Evolutionary conservation across 2,329 filamentous ascomycete genomes (phyloP).

Genomic region (Aspergillus spinulosporus): DNA sequence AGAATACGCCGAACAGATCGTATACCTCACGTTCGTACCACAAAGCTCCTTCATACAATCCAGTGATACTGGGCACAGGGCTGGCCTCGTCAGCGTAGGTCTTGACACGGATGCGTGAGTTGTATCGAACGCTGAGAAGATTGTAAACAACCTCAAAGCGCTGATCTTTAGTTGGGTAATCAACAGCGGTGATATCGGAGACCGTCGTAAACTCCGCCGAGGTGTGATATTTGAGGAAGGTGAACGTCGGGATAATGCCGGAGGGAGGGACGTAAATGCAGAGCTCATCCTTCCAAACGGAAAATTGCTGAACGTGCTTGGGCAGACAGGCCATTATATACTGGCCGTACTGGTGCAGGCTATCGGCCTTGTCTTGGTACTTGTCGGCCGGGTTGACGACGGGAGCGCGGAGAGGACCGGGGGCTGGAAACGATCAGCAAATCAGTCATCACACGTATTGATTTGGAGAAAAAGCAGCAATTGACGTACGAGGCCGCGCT

Average conservation of each 20-base stretch:
- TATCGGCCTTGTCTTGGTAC: conserved; percentile 80
- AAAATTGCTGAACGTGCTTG: conserved; percentile 99
- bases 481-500: conserved; percentile 49
- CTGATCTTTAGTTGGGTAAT: conserved; percentile 92
- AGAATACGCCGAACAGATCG: conserved; percentile 97
- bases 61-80: conserved; percentile 83
- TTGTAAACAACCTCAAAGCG: conserved; percentile 99
- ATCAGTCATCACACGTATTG: not conserved
- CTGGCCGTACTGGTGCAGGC: conserved; percentile 89
- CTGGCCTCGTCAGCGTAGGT: conserved; percentile 97
- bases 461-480: not conserved
- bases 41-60: conserved; percentile 90
- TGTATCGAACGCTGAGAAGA: conserved; percentile 90
- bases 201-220: conserved; percentile 95
- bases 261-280: conserved; percentile 87
- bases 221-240: conserved; percentile 96
- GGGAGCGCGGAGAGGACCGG: conserved; percentile 69
- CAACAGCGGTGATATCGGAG: conserved; percentile 87
- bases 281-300: conserved; percentile 98
- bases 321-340: conserved; percentile 96
- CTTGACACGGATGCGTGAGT: conserved; percentile 95
- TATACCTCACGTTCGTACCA: conserved; percentile 99
- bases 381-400: conserved; percentile 92
- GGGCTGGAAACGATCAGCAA: conserved; percentile 35
- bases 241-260: conserved; percentile 87